Base-by-base conservation (phyloP, 768 basidiomycete species). In the Leccinellum rugosiceps region DNA sequence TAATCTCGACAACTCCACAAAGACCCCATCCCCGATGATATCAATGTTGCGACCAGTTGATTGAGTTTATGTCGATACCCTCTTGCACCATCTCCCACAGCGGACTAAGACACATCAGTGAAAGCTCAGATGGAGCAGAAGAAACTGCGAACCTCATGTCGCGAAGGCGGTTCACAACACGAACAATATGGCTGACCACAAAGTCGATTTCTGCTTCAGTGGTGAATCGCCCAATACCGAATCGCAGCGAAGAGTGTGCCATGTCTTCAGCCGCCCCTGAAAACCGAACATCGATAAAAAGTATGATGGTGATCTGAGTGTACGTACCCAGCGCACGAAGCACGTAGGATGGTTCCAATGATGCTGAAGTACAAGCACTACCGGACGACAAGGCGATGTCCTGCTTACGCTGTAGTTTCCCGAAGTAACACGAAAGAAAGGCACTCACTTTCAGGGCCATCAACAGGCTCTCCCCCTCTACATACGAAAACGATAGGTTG, bases 11-110 rank as follows among this genome's bases (percentile, higher is more conserved):
- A 52, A 28, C 41, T 30, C 54, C 46, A 52, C 38, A 43, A 23
- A 10, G 9, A 30, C 45, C 19, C 32, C 45, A 54, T 35, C 28
- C 32, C 44, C 34, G 26, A 23, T 26, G 13, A 43, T 21, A 52
- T 76, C 72, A 82, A 62, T 81, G 79, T 56, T 79, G 91, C 47
- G 91, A 89, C 95, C 95, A 98, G 75, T 98, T 83, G 70, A 98
- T 99, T 17, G 89, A 81, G 69, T 86, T 94, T 64, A 98, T 83
- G 72, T 99, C 97, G 58, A 98, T 95, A 44, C 96, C 96, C 71
- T 98, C 97, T 75, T 97, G 94, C 15, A 98, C 95, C 95, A 99
- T 98, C 77, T 99, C 97, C 96, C 96, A 99, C 53, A 99, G 75
- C 32, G 97, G 97, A 68, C 93, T 92, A 26, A 23, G 38, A 48